phyloP scores from a whole-genome alignment of 2,329 filamentous ascomycete species.

The Aspergillus fijiensis region DNA sequence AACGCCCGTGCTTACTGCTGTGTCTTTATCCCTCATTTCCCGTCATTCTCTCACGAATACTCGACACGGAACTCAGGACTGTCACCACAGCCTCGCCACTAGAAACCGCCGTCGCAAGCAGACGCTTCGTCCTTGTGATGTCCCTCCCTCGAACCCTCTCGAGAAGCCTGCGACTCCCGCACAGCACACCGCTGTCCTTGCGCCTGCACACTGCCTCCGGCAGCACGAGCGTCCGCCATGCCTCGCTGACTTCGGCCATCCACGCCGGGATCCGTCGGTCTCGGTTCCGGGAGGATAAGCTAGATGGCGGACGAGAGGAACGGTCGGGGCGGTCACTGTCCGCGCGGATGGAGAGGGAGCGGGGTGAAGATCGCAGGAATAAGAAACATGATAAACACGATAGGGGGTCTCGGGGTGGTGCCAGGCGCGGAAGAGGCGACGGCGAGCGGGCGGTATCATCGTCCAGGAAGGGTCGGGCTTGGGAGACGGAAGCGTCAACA shows the following conservation, averaged over 20 bases:
- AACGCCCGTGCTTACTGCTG: neutral
- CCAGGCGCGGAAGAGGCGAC: neutral
- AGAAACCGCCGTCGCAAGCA: neutral
- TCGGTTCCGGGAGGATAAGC: constrained; percentile 6
- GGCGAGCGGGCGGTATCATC: no score
- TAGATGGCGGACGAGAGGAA: neutral
- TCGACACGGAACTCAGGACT: no score
- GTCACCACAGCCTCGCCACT: neutral
- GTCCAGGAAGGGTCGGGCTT: no score
- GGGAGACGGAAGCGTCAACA: no score
- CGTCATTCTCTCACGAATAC: no score
- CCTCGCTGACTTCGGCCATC: constrained; percentile 68
- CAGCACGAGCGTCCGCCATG: constrained; percentile 32
- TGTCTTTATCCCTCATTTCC: no score
- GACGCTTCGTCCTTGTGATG: neutral
- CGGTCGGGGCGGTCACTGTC: neutral
- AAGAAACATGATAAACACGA: neutral
- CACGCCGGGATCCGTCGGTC: constrained; percentile 62
- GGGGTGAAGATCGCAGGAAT: neutral
- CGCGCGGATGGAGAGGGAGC: neutral
- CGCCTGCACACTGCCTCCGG: constrained; percentile 25
- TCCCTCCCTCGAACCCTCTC: constrained; percentile 8
- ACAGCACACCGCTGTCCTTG: neutral
- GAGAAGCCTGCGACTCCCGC: constrained; percentile 17
- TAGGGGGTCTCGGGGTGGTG: constrained; percentile 22